Percentiles rank a stretch among this genome's conserved stretches.
Evolutionary conservation across 305 asterid species (phyloP).

Genomic region (Ajuga reptans): DNA sequence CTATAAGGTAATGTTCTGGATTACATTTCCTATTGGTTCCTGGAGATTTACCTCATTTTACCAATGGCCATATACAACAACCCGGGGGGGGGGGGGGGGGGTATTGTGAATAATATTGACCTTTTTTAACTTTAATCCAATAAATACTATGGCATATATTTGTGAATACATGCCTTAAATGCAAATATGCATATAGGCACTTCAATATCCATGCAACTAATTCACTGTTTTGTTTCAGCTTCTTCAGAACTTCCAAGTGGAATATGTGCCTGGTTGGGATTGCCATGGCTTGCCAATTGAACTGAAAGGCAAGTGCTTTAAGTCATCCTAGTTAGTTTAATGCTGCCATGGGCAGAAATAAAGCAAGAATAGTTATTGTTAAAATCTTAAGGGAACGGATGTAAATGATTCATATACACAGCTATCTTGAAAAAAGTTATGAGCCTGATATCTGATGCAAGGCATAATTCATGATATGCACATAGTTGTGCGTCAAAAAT

Average conservation of each 20-base stretch:
- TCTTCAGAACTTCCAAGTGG: slow-evolving; percentile 83
- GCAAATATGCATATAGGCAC: background rate
- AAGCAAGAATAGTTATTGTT: slow-evolving; percentile 4
- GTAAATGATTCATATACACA: background rate
- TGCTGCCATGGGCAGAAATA: background rate
- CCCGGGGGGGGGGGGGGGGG: background rate
- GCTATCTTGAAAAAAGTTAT: background rate
- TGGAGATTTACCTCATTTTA: background rate
- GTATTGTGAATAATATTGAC: slow-evolving; percentile 7
- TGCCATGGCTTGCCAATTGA: slow-evolving; percentile 98
- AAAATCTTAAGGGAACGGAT: background rate
- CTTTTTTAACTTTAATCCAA: background rate
- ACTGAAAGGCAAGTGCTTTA: slow-evolving; percentile 69
- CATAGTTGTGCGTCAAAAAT: background rate
- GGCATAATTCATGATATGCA: slow-evolving; percentile 4
- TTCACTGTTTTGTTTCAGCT: slow-evolving; percentile 45
- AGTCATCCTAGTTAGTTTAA: slow-evolving; percentile 11
- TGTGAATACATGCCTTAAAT: background rate
- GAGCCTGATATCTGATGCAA: background rate
- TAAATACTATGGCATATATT: slow-evolving; percentile 4
- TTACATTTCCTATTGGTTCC: background rate
- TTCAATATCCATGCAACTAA: slow-evolving; percentile 1
- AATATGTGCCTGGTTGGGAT: slow-evolving; percentile 97
- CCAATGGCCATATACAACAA: background rate
- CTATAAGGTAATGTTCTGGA: slow-evolving; percentile 55